Evolutionary conservation across 2,329 filamentous ascomycete species (phyloP), one percentile per base, ranked within the genome.

Genomic region (Cadophora luteo-olivacea): DNA sequence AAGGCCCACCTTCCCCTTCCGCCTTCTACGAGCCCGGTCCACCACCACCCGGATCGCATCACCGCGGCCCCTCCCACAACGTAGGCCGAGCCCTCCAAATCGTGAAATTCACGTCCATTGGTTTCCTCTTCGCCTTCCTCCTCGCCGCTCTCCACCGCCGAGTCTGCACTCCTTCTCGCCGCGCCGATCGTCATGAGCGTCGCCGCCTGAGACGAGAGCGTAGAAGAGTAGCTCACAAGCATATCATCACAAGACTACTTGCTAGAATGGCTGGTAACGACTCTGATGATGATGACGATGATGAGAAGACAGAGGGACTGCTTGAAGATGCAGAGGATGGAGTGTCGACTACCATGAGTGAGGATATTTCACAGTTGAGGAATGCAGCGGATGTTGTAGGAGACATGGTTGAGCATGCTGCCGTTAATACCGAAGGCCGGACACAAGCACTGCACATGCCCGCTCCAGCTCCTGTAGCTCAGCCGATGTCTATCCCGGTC

Each of bases 111-210:
- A 61, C 58, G 11, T 12, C 68, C 4, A 72, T 75, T 19, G 74
- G 72, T 3, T 75, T 76, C 52, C 69, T 77, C 63, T 60, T 72
- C 48, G 68, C 73, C 0, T 70, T 76, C 57, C 64, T 77, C 0
- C 9, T 74, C 22, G 19, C 70, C 1, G 69, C 75, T 9, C 66
- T 77, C 25, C 70, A 74, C 54, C 70, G 68, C 11, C 72, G 72
- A 25, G 60, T 55, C 22, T 73, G 70, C 61, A 72, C 68, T 4
- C 60, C 72, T 0, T 52, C 63, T 16, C 61, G 64, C 6, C 72
- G 67, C 11, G 65, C 71, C 2, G 55, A 67, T 3, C 69, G 71
- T 1, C 68, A 71, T 66, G 61, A 69, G 11, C 71, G 70, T 3
- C 72, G 72, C 25, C 66, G 67, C 25, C 66, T 70, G n/a, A 65